phyloP scores from a whole-genome alignment of 805 yeast species.

The Candida patagonica region DNA sequence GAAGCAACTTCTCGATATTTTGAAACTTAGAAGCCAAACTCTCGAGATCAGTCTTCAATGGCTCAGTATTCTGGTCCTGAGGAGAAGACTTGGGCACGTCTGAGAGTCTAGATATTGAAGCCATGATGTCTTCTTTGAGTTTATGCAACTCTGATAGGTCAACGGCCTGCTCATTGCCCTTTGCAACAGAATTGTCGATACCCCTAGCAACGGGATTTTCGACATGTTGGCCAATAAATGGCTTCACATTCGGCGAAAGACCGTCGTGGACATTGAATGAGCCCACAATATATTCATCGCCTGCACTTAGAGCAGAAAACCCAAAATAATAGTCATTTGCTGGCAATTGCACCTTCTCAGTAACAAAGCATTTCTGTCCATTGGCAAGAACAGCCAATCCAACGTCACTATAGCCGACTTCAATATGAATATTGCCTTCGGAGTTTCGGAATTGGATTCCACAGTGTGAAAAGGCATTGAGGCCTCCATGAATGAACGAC shows the following conservation, averaged over 20 bases:
- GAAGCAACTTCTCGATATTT: not conserved
- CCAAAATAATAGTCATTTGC: conserved; percentile 25
- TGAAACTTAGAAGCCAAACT: conserved; percentile 1
- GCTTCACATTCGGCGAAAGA: too few species aligned
- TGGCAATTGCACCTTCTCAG: conserved; percentile 27
- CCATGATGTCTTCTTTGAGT: not conserved
- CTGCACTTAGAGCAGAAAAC: conserved; percentile 24
- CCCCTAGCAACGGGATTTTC: not conserved
- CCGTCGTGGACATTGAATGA: conserved; percentile 12
- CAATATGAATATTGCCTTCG: conserved; percentile 22
- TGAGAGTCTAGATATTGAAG: not conserved
- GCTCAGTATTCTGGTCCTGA: not conserved
- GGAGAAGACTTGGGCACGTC: not conserved
- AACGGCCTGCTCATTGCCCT: not conserved
- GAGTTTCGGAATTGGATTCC: conserved; percentile 28
- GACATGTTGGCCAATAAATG: not conserved
- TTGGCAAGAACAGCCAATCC: conserved; percentile 29
- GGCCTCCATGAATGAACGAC: conserved; percentile 17
- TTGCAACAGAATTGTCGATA: not conserved
- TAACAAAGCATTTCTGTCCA: conserved; percentile 29
- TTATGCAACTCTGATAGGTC: not conserved
- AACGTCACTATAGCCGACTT: conserved; percentile 25
- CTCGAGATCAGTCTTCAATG: not conserved
- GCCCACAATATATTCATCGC: conserved; percentile 16
- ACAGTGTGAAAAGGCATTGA: conserved; percentile 30